Evolutionary conservation across 2,329 filamentous ascomycete genomes (phyloP).

Genomic region (Hypoxylon sp.): DNA sequence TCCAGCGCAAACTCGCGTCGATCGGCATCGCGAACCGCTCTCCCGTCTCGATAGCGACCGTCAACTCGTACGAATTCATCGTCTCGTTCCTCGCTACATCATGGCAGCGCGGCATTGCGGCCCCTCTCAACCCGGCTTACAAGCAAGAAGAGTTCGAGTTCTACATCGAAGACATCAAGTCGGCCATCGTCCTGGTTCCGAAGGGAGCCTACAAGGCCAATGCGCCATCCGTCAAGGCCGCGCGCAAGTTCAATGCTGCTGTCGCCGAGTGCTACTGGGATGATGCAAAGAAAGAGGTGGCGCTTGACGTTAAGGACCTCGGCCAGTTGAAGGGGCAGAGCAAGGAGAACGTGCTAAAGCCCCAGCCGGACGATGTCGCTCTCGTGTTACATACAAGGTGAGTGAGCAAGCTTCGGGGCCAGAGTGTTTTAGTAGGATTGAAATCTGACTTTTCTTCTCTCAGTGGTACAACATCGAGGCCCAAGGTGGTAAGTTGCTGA

Average conservation of each 20-base stretch:
- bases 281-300: conserved; percentile 67
- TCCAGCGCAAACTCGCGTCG: conserved; percentile 79
- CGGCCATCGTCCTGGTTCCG: conserved; percentile 79
- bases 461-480: conserved; percentile 81
- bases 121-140: conserved; percentile 87
- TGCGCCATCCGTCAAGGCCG: conserved; percentile 77
- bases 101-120: conserved; percentile 85
- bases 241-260: conserved; percentile 80
- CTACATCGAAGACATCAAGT: conserved; percentile 87
- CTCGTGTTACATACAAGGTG: conserved; percentile 80
- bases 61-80: conserved; percentile 89
- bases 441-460: conserved; percentile 36
- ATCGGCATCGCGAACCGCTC: conserved; percentile 74
- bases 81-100: conserved; percentile 84
- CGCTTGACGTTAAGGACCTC: conserved; percentile 78
- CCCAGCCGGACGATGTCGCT: conserved; percentile 80
- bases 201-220: conserved; percentile 71
- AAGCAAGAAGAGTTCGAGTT: conserved; percentile 92
- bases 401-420: conserved; percentile 6
- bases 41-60: conserved; percentile 82
- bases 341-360: conserved; percentile 51
- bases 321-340: conserved; percentile 66
- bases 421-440: neutral
- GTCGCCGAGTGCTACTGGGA: conserved; percentile 89
- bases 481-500: conserved; percentile 72